These are phyloP conservation scores for Raddia distichophylla DNA, from an alignment of 176 grass and related monocot genomes.

Conservation along the genomic window DNA sequence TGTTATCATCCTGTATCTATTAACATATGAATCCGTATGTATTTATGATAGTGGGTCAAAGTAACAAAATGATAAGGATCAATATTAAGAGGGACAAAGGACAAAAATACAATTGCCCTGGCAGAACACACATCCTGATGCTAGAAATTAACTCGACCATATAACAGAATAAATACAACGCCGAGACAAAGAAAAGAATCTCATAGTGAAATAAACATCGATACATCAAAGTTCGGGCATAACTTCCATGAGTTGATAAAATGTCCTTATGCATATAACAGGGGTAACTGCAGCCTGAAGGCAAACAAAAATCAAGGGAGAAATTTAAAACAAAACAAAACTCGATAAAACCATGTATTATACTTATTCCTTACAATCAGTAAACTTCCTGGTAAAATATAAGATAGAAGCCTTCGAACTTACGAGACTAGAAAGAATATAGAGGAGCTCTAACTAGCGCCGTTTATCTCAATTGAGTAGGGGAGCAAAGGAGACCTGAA, in stretches of 20 bases:
- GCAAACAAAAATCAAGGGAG: constrained; percentile 45
- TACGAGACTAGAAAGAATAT: constrained; percentile 50
- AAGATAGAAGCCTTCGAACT: constrained; percentile 40
- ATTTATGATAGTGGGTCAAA: no score
- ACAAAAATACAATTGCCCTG: no score
- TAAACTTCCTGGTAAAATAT: constrained; percentile 52
- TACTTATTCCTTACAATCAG: constrained; percentile 74
- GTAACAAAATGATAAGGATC: no score
- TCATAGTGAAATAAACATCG: neutral
- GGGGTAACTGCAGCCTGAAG: constrained; percentile 40
- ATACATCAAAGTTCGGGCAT: constrained; percentile 14
- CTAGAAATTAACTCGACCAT: neutral
- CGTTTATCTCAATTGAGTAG: constrained; percentile 82
- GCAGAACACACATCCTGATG: no score
- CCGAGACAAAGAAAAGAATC: neutral
- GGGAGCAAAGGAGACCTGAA: constrained; percentile 86
- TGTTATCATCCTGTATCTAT: no score
- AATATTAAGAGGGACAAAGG: no score
- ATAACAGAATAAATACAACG: neutral
- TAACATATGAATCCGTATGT: no score
- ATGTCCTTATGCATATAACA: constrained; percentile 51
- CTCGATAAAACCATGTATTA: constrained; percentile 61
- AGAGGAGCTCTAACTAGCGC: constrained; percentile 45
- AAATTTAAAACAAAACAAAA: neutral
- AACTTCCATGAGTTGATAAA: constrained; percentile 17